These are phyloP conservation scores for Fusarium sacchari DNA, from an alignment of 2,329 filamentous ascomycete species.

Conservation along the genomic window DNA sequence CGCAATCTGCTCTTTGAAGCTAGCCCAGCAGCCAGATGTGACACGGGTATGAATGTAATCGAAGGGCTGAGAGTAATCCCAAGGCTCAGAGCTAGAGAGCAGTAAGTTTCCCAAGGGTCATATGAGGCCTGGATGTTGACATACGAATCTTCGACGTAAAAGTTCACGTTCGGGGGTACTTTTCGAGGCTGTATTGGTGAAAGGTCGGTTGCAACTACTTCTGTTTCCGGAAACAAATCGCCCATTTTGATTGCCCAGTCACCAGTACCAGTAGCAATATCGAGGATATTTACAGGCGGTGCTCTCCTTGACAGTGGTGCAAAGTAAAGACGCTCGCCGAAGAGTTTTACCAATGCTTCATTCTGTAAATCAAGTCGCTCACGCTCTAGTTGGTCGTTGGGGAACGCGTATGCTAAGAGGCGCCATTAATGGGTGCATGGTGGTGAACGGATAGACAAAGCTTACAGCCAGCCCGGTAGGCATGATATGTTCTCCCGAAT, in stretches of 20 bases:
- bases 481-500: slow-evolving; percentile 60
- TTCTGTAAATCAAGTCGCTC: slow-evolving; percentile 56
- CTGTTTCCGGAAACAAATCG: slow-evolving; percentile 66
- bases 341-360: slow-evolving; percentile 50
- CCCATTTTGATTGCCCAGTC: slow-evolving; percentile 76
- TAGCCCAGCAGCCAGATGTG: slow-evolving; percentile 60
- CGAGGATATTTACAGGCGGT: slow-evolving; percentile 52
- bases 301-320: slow-evolving; percentile 52
- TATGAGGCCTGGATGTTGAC: slow-evolving; percentile 19
- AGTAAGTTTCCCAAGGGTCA: not conserved
- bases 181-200: slow-evolving; percentile 73
- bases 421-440: slow-evolving; percentile 1
- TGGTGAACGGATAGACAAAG: slow-evolving; percentile 6
- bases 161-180: slow-evolving; percentile 78
- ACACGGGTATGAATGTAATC: slow-evolving; percentile 65
- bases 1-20: slow-evolving; percentile 61
- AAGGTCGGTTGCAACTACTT: slow-evolving; percentile 72
- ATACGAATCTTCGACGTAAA: slow-evolving; percentile 74
- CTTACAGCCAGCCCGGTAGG: slow-evolving; percentile 59
- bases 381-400: slow-evolving; percentile 56
- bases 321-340: slow-evolving; percentile 54
- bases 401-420: slow-evolving; percentile 56
- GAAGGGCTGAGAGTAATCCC: slow-evolving; percentile 64
- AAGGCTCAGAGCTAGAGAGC: slow-evolving; percentile 55
- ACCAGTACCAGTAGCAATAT: slow-evolving; percentile 58